Evolutionary conservation across 2,329 filamentous ascomycete species (phyloP).

Genomic region (Penicillium polonicum): DNA sequence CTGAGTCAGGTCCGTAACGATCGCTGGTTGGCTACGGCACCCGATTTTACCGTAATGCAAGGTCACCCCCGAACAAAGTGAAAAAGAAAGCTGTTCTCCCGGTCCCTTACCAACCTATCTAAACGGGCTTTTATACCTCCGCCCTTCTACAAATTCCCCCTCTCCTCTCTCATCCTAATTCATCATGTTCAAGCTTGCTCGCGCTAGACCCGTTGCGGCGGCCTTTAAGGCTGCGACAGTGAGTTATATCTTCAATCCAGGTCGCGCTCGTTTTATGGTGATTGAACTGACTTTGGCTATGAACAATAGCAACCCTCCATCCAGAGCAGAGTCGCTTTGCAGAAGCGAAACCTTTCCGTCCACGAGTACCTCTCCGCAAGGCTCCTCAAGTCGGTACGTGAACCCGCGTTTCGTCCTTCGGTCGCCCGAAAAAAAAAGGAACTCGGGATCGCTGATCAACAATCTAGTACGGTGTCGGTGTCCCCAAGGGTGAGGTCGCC

Average conservation of each 20-base stretch:
- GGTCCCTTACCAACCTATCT: constrained; percentile 11
- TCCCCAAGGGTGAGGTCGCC: constrained; percentile 86
- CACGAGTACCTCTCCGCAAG: constrained; percentile 98
- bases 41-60: constrained; percentile 27
- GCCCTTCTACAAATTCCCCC: constrained; percentile 13
- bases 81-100: constrained; percentile 41
- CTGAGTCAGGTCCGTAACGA: constrained; percentile 31
- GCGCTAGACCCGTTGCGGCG: constrained; percentile 76
- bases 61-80: constrained; percentile 31
- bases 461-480: constrained; percentile 83
- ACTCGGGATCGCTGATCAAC: constrained; percentile 24
- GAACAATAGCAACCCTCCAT: constrained; percentile 55
- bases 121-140: constrained; percentile 15
- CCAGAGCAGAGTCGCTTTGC: constrained; percentile 58
- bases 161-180: constrained; percentile 19
- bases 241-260: constrained; percentile 37
- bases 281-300: constrained; percentile 10
- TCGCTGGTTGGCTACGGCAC: constrained; percentile 31
- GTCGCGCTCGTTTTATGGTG: constrained; percentile 12
- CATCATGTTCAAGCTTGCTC: constrained; percentile 84
- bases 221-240: constrained; percentile 77
- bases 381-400: constrained; percentile 68
- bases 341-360: constrained; percentile 87
- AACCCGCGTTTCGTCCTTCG: constrained; percentile 10
- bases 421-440: constrained; percentile 13